These are phyloP conservation scores for Xylaria sp. DNA, from an alignment of 2,329 filamentous ascomycete species.

Conservation along the genomic window DNA sequence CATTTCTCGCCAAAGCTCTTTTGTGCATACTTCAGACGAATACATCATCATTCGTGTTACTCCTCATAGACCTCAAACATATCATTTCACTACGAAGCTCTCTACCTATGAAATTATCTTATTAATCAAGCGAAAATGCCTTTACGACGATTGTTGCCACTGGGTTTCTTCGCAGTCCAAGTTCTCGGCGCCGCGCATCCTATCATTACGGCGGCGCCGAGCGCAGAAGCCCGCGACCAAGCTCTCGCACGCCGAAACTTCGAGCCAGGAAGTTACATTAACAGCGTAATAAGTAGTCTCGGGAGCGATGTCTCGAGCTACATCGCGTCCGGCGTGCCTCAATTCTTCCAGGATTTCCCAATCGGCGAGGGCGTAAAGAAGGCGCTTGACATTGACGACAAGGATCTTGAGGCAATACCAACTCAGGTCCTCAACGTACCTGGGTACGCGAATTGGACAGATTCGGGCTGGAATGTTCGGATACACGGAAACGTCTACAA, in stretches of 20 bases:
- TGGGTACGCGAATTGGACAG: conserved; percentile 77
- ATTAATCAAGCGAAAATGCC: conserved; percentile 17
- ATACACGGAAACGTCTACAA: conserved; percentile 85
- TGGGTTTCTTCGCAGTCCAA: conserved; percentile 29
- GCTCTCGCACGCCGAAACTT: conserved; percentile 46
- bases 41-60: not conserved
- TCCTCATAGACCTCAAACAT: not conserved
- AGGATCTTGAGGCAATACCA: conserved; percentile 65
- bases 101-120: not conserved
- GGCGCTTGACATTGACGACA: conserved; percentile 63
- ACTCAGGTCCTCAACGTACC: conserved; percentile 75
- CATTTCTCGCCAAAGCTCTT: not conserved
- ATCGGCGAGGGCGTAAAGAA: conserved; percentile 65
- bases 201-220: conserved; percentile 54
- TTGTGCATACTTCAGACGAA: not conserved
- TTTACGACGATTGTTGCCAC: conserved; percentile 16
- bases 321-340: conserved; percentile 67
- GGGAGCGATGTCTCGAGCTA: conserved; percentile 64
- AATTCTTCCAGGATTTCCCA: conserved; percentile 71
- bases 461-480: conserved; percentile 76
- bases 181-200: conserved; percentile 45
- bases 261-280: conserved; percentile 56
- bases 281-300: conserved; percentile 55
- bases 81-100: not conserved
- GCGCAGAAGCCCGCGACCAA: conserved; percentile 44